phyloP scores from a whole-genome alignment of 805 yeast genomes.

The Kregervanrija delftensis region DNA sequence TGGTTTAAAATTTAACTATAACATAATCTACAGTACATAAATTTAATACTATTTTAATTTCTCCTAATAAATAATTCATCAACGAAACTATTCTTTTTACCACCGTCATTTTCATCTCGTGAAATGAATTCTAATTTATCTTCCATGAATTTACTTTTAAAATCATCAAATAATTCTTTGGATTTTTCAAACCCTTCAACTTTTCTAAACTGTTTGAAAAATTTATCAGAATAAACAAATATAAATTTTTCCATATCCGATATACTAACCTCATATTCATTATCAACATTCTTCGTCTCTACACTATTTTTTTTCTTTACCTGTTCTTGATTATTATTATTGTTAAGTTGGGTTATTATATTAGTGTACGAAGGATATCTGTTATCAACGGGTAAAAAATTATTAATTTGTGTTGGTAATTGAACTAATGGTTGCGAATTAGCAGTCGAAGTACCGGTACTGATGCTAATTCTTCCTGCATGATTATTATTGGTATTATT shows the following conservation, averaged over 20 bases:
- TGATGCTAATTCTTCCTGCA: too few relatives aligned
- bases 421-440: too few relatives aligned
- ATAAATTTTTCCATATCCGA: constrained; percentile 28
- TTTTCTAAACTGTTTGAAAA: constrained; percentile 21
- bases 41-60: too few relatives aligned
- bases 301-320: not conserved
- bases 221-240: constrained; percentile 26
- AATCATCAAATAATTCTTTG: constrained; percentile 21
- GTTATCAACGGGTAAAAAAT: too few relatives aligned
- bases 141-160: constrained; percentile 27
- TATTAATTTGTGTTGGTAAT: too few relatives aligned
- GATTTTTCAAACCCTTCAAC: constrained; percentile 20
- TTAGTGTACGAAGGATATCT: too few relatives aligned
- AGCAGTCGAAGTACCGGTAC: too few relatives aligned
- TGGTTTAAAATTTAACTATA: not conserved
- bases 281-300: not conserved
- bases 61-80: constrained; percentile 5
- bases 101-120: constrained; percentile 11
- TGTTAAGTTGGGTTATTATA: too few relatives aligned
- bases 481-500: not conserved
- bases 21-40: too few relatives aligned
- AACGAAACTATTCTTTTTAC: constrained; percentile 3
- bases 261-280: not conserved
- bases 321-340: too few relatives aligned
- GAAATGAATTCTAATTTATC: constrained; percentile 21